Conservation (phyloP, 2,329 filamentous ascomycete species). For the Fusarium mexicanum region DNA sequence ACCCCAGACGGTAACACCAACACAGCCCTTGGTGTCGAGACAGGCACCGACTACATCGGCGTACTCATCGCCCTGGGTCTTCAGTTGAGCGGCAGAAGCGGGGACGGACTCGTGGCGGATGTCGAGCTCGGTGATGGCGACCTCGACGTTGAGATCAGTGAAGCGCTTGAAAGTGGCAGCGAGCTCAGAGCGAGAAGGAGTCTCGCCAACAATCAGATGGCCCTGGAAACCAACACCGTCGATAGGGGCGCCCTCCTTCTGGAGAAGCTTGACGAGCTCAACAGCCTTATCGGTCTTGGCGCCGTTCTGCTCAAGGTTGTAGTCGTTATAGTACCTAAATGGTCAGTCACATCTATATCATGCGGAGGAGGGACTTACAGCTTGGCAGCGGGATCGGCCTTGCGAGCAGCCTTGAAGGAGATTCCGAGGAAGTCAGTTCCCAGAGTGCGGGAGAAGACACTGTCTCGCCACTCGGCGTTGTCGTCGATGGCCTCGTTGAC, state of each 20-base stretch:
- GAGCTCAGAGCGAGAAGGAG: slow-evolving; percentile 57
- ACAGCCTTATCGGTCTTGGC: slow-evolving; percentile 57
- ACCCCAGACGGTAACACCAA: slow-evolving; percentile 58
- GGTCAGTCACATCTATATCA: neutral
- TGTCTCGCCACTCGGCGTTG: slow-evolving; percentile 61
- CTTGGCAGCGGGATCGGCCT: slow-evolving; percentile 64
- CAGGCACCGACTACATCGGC: slow-evolving; percentile 51
- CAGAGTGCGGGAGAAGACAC: slow-evolving; percentile 64
- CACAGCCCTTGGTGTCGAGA: slow-evolving; percentile 50
- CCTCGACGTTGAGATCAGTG: slow-evolving; percentile 62
- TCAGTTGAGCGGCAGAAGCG: slow-evolving; percentile 50
- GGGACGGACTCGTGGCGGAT: slow-evolving; percentile 62
- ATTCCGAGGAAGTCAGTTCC: slow-evolving; percentile 66
- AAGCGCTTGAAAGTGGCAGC: slow-evolving; percentile 60
- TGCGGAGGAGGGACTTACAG: slow-evolving; percentile 47
- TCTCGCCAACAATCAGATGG: slow-evolving; percentile 66
- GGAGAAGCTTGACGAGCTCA: slow-evolving; percentile 57
- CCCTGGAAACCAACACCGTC: slow-evolving; percentile 71
- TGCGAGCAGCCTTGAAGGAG: slow-evolving; percentile 65
- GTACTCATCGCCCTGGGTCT: slow-evolving; percentile 61
- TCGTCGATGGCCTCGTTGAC: slow-evolving; percentile 72
- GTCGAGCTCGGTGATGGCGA: slow-evolving; percentile 71
- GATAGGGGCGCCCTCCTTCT: slow-evolving; percentile 63
- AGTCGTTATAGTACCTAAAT: slow-evolving; percentile 60
- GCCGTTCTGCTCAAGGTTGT: slow-evolving; percentile 66